A percentile compares a stretch with the other conserved stretches of the same genome.
phyloP scores from a whole-genome alignment of 139 green algal species.

The Micractinium sp. region DNA sequence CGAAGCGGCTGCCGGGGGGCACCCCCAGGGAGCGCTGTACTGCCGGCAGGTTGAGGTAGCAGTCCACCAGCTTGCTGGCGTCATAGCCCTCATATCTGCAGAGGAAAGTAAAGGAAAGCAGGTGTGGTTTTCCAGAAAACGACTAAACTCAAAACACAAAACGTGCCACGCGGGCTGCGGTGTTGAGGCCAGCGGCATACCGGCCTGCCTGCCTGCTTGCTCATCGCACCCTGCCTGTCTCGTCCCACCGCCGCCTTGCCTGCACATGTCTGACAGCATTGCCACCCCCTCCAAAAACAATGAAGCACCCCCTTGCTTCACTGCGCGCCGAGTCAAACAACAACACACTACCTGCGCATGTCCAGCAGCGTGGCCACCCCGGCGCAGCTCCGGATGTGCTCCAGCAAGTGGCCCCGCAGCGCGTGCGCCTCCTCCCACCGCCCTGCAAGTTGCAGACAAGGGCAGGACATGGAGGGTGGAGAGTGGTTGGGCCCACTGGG shows the following conservation, averaged over 20 bases:
- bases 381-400: slow-evolving; percentile 41
- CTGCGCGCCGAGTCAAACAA: too few species aligned
- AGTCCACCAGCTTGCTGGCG: slow-evolving; percentile 55
- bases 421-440: slow-evolving; percentile 58
- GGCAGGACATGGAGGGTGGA: too few species aligned
- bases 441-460: slow-evolving; percentile 7
- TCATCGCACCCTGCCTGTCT: too few species aligned
- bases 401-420: slow-evolving; percentile 45
- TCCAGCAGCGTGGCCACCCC: slow-evolving; percentile 69
- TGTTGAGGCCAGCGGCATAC: too few species aligned
- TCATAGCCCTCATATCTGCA: slow-evolving; percentile 60
- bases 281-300: not conserved
- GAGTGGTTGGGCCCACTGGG: too few species aligned
- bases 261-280: not conserved
- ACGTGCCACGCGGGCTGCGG: too few species aligned
- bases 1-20: slow-evolving; percentile 18
- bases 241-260: too few species aligned
- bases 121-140: too few species aligned
- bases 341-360: slow-evolving; percentile 38
- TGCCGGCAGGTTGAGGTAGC: slow-evolving; percentile 68
- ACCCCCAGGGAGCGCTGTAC: slow-evolving; percentile 57
- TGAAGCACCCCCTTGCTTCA: too few species aligned
- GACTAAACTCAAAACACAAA: too few species aligned
- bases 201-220: too few species aligned
- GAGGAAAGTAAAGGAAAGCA: not conserved